A percentile compares a stretch with the other conserved stretches of the same genome.
These are phyloP conservation scores for Lichtheimia ornata DNA, from an alignment of 371 early-diverging fungal species.

Conservation along the genomic window DNA sequence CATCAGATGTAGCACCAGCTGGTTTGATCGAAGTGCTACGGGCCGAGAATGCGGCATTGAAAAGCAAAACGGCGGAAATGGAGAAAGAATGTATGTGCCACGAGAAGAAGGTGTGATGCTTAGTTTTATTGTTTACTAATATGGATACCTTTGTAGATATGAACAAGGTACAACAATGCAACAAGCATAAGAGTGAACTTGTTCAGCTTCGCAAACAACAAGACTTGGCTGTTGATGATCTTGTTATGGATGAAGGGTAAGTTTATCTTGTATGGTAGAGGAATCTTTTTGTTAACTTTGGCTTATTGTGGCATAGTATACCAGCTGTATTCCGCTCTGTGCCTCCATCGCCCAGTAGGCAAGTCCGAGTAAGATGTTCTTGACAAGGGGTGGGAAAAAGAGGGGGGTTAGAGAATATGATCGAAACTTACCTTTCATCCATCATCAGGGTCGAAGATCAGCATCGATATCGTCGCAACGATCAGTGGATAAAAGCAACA, in stretches of 20 bases:
- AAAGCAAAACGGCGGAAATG: constrained; percentile 63
- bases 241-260: constrained; percentile 59
- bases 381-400: background rate
- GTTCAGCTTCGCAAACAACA: constrained; percentile 66
- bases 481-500: constrained; percentile 37
- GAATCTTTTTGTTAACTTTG: background rate
- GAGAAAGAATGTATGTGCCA: constrained; percentile 69
- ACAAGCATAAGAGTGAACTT: constrained; percentile 70
- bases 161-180: constrained; percentile 69
- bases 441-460: constrained; percentile 36
- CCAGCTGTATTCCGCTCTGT: constrained; percentile 49
- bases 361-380: constrained; percentile 33
- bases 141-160: constrained; percentile 35
- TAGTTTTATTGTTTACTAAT: constrained; percentile 3
- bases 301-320: constrained; percentile 14
- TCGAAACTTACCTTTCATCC: background rate
- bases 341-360: constrained; percentile 48
- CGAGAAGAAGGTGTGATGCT: background rate
- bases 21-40: constrained; percentile 68
- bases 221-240: constrained; percentile 59
- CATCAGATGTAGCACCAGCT: constrained; percentile 40
- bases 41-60: constrained; percentile 66
- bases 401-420: background rate
- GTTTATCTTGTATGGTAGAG: background rate
- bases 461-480: constrained; percentile 54